These are phyloP conservation scores for Kondoa subrosea DNA, from an alignment of 768 basidiomycete species.

Conservation along the genomic window DNA sequence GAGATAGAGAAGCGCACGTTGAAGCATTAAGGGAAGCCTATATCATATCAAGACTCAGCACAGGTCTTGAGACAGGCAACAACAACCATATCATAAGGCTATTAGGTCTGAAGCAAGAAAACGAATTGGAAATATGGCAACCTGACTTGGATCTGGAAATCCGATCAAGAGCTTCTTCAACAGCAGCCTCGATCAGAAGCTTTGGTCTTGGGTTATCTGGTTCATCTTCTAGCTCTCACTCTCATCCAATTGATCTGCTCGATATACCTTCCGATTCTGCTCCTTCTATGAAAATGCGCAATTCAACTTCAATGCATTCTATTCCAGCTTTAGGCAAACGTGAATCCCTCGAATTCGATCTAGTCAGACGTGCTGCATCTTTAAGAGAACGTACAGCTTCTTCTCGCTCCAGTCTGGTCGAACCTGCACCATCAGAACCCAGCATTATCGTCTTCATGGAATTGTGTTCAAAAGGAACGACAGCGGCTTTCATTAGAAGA, in stretches of 20 bases:
- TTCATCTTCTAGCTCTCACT: constrained; percentile 1
- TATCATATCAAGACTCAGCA: constrained; percentile 28
- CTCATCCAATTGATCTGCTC: neutral
- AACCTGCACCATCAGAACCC: neutral
- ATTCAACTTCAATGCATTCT: neutral
- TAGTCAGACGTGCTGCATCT: neutral
- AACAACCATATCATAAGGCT: constrained; percentile 8
- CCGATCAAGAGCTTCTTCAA: neutral
- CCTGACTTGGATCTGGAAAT: neutral
- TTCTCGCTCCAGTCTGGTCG: neutral
- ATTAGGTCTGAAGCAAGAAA: constrained; percentile 12
- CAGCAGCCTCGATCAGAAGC: neutral
- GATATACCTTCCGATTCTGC: neutral
- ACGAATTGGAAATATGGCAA: neutral
- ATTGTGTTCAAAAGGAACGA: constrained; percentile 22
- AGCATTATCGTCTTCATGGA: constrained; percentile 26
- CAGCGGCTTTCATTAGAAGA: constrained; percentile 20
- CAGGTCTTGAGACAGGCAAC: neutral
- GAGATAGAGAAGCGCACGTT: constrained; percentile 33
- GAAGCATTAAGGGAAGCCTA: constrained; percentile 34
- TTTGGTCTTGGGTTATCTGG: neutral
- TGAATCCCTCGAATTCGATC: neutral
- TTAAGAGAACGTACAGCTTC: neutral
- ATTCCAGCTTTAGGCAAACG: neutral
- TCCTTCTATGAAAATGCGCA: neutral